Percentiles rank a stretch among this genome's conserved stretches.
phyloP scores from a whole-genome alignment of 805 yeast genomes.

The Danielia reshetovae region DNA sequence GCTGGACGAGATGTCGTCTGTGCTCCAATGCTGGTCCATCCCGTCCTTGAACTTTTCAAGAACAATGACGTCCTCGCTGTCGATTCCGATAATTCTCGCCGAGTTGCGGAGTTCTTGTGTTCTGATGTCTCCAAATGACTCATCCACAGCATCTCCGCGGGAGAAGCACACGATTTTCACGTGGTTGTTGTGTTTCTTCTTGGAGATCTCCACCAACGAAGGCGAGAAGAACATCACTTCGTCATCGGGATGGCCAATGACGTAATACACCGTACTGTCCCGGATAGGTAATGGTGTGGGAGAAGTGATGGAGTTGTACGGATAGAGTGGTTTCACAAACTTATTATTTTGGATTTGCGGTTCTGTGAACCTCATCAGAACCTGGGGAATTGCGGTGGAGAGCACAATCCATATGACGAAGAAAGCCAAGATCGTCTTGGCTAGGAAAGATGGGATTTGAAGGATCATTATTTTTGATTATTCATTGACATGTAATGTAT shows the following conservation, averaged over 20 bases:
- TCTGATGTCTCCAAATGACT: conserved; percentile 66
- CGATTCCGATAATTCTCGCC: conserved; percentile 51
- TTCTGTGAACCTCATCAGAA: conserved; percentile 24
- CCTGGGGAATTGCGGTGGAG: conserved; percentile 40
- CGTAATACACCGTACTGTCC: conserved; percentile 40
- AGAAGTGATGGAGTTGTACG: conserved; percentile 34
- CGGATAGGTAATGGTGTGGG: conserved; percentile 31
- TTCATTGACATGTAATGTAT: too few species aligned
- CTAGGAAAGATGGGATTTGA: conserved; percentile 7
- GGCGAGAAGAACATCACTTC: conserved; percentile 98
- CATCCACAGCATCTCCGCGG: conserved; percentile 61
- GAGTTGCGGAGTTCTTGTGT: conserved; percentile 54
- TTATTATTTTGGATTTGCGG: conserved; percentile 24
- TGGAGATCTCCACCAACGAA: conserved; percentile 49
- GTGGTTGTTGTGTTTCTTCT: conserved; percentile 44
- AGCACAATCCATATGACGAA: conserved; percentile 36
- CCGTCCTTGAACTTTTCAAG: conserved; percentile 56
- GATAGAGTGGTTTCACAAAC: conserved; percentile 24
- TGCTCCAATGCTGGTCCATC: conserved; percentile 64
- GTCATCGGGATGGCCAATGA: conserved; percentile 97
- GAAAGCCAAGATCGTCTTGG: conserved; percentile 18
- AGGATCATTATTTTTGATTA: too few species aligned
- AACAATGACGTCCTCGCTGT: conserved; percentile 38
- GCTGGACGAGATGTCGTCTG: conserved; percentile 33
- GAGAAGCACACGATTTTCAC: conserved; percentile 69